A percentile compares a stretch with the other conserved stretches of the same genome.
These are phyloP conservation scores for Pilaira anomala DNA, from an alignment of 192 early-diverging fungal genomes.

Conservation along the genomic window DNA sequence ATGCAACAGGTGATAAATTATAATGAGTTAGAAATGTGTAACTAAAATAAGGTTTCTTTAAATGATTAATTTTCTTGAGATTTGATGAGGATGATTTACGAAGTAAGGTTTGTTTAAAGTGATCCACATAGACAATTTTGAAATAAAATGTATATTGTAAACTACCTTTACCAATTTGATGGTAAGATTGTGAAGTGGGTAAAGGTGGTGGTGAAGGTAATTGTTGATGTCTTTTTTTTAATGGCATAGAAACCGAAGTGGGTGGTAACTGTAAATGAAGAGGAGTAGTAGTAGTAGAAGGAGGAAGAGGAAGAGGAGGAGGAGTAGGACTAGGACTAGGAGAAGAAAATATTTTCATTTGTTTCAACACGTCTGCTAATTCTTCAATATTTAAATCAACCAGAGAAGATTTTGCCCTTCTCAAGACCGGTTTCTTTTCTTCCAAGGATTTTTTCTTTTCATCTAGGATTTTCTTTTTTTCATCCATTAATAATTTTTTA, in stretches of 20 bases:
- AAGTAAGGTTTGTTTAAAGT: conserved; percentile 16
- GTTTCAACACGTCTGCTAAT: conserved; percentile 9
- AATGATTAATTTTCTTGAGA: not conserved
- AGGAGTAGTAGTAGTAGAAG: no score
- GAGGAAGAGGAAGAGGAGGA: no score
- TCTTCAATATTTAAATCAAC: conserved; percentile 18
- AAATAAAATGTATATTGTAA: conserved; percentile 32
- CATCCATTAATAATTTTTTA: not conserved
- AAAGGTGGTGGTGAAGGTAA: not conserved
- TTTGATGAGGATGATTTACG: not conserved
- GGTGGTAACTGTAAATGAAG: no score
- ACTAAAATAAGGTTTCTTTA: conserved; percentile 22
- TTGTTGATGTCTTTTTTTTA: not conserved
- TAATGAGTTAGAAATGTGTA: conserved; percentile 27
- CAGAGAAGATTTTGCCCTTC: conserved; percentile 14
- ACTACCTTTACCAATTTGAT: conserved; percentile 32
- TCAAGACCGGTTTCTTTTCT: not conserved
- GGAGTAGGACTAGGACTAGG: no score
- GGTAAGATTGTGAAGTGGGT: conserved; percentile 15
- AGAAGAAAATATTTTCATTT: conserved; percentile 5
- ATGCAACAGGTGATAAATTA: conserved; percentile 20
- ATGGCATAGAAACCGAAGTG: no score
- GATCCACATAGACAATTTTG: conserved; percentile 28
- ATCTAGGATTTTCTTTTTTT: not conserved
- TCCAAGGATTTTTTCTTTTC: not conserved